Evolutionary conservation across 306 rosid genomes (phyloP).

Genomic region (Begonia masoniana): DNA sequence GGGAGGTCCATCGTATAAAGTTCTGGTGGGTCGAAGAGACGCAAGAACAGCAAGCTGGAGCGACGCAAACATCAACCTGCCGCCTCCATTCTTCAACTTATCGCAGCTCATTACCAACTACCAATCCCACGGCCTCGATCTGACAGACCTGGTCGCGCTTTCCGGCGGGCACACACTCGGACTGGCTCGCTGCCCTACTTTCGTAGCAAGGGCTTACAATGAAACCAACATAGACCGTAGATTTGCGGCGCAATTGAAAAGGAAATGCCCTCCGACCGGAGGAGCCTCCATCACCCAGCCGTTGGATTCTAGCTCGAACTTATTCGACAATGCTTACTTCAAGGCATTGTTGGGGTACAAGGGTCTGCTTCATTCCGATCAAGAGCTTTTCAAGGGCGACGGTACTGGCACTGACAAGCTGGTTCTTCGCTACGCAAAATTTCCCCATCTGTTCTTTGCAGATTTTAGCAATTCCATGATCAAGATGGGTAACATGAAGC

Average conservation of each 20-base stretch:
- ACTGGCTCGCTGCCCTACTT: conserved; percentile 12
- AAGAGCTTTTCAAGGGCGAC: conserved; percentile 24
- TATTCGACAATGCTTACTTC: conserved; percentile 19
- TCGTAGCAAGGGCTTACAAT: conserved; percentile 19
- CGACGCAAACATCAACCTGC: conserved; percentile 18
- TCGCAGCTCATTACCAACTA: conserved; percentile 23
- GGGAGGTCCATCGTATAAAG: conserved; percentile 15
- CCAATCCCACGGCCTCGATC: conserved; percentile 20
- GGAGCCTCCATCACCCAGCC: conserved; percentile 12
- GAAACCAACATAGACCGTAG: conserved; percentile 17
- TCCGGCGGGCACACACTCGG: conserved; percentile 36
- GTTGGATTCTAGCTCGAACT: conserved; percentile 16
- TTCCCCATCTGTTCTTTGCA: background rate
- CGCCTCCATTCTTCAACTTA: conserved; percentile 17
- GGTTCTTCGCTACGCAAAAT: background rate
- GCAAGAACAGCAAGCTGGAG: conserved; percentile 16
- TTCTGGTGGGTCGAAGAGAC: conserved; percentile 23
- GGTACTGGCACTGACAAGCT: conserved; percentile 5
- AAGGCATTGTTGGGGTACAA: conserved; percentile 8
- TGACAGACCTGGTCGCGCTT: conserved; percentile 18
- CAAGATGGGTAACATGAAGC: conserved; percentile 27
- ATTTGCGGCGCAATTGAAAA: conserved; percentile 11
- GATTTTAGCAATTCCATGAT: conserved; percentile 14
- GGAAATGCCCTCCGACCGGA: conserved; percentile 14
- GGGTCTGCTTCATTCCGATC: conserved; percentile 37